Conservation (phyloP, 2,329 filamentous ascomycete species). For the Paramyrothecium sp. region DNA sequence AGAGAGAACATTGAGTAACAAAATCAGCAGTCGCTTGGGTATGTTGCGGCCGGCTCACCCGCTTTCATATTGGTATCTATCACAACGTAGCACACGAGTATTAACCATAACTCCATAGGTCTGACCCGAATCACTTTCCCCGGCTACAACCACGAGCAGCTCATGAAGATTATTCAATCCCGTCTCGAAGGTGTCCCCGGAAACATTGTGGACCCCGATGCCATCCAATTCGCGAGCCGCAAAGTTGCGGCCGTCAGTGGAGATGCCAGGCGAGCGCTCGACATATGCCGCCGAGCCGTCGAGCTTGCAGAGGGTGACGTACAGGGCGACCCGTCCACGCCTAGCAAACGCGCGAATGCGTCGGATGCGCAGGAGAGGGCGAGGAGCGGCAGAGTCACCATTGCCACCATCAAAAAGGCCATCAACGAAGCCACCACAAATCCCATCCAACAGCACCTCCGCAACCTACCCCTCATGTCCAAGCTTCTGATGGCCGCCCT, state of each 20-base stretch:
- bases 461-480: constrained; percentile 74
- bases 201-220: constrained; percentile 87
- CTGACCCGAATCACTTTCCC: constrained; percentile 95
- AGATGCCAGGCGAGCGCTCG: constrained; percentile 85
- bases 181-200: constrained; percentile 84
- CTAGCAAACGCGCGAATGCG: constrained; percentile 51
- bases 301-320: constrained; percentile 84
- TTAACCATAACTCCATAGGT: constrained; percentile 35
- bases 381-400: constrained; percentile 68
- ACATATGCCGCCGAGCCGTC: constrained; percentile 93
- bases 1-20: constrained; percentile 94
- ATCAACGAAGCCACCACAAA: constrained; percentile 95
- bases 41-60: constrained; percentile 15
- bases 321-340: constrained; percentile 52
- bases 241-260: constrained; percentile 97
- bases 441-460: constrained; percentile 85
- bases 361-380: constrained; percentile 20
- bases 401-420: constrained; percentile 88
- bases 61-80: neutral
- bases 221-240: constrained; percentile 91
- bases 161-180: constrained; percentile 97
- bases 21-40: constrained; percentile 87
- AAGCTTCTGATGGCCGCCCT: constrained; percentile 87
- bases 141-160: constrained; percentile 93
- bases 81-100: neutral